Evolutionary conservation across 805 yeast genomes (phyloP), one percentile per base, ranked within the genome.

Genomic region (Lachancea dasiensis): DNA sequence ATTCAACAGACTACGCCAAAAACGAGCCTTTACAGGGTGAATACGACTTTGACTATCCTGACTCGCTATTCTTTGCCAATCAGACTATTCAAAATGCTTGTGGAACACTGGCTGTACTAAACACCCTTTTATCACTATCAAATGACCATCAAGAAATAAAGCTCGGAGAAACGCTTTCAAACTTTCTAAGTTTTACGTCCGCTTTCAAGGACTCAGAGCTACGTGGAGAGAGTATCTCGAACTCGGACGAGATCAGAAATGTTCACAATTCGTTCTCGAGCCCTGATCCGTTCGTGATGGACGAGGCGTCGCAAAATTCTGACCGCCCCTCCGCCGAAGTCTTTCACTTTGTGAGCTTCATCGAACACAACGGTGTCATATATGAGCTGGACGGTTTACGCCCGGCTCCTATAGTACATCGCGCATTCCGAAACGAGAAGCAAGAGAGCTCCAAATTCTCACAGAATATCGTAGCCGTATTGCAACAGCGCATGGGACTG

Each of bases 71-170:
- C 52, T 79, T 79, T 52, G 83, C 84, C 5, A 67, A 67, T 32
- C 86, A 79, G 51, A 72, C 72, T 19, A 75, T 78, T 38, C 77
- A 75, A 48, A 78, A 79, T 49, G 84, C 86, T 3, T 79, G 86
- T 56, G 86, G 81, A n/a, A 79, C 86, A 1, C 82, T 75, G 49
- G 86, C 85, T 0, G 79, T 79, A 16, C 61, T 79, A 40, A 75
- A 77, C 39, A 60, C 77, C 6, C 56, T 79, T 37, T 48, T 79
- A 41, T 36, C 39, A 7, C 30, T 41, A 11, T 25, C 34, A 11
- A 31, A 13, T 10, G 75, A 75, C 49, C 61, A 65, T 36, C 50
- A 49, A 1, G 53, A 47, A 3, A 39, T 77, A 9, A 65, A 66
- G 2, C 38, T 78, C 3, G 85, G 86, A 1, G 56, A 56, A 0